These are phyloP conservation scores for Podaxis rugospora DNA, from an alignment of 768 basidiomycete species.

Conservation along the genomic window DNA sequence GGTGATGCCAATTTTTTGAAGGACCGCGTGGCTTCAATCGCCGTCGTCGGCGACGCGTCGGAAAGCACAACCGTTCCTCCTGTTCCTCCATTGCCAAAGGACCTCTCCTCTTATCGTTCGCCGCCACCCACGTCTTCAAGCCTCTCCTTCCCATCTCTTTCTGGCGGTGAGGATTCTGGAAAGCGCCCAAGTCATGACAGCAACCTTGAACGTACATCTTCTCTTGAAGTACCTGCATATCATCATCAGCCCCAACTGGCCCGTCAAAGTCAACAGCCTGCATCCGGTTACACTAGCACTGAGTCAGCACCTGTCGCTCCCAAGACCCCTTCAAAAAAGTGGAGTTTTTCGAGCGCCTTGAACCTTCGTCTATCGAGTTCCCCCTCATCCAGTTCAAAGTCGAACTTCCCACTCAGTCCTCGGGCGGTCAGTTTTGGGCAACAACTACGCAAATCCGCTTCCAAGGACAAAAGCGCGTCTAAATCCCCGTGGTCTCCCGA, in stretches of 20 bases:
- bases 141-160: constrained; percentile 43
- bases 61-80: constrained; percentile 80
- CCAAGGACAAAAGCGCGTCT: constrained; percentile 57
- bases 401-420: constrained; percentile 57
- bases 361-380: constrained; percentile 70
- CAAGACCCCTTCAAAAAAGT: constrained; percentile 92
- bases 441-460: constrained; percentile 62
- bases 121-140: constrained; percentile 59
- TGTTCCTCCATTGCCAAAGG: constrained; percentile 90
- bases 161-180: constrained; percentile 37
- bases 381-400: constrained; percentile 53
- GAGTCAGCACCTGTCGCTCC: constrained; percentile 33
- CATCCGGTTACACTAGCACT: constrained; percentile 37
- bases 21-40: constrained; percentile 64
- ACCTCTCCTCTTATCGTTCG: constrained; percentile 72
- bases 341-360: constrained; percentile 88
- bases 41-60: constrained; percentile 50
- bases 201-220: constrained; percentile 42
- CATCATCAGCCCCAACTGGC: constrained; percentile 23
- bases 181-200: constrained; percentile 39
- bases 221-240: constrained; percentile 47
- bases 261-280: constrained; percentile 25
- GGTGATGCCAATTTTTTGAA: constrained; percentile 58
- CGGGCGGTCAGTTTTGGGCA: constrained; percentile 64
- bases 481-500: constrained; percentile 62